A percentile compares a stretch with the other conserved stretches of the same genome.
These are phyloP conservation scores for Sporisorium iseilematis-ciliati DNA, from an alignment of 1,284 basidiomycete genomes.

Conservation along the genomic window DNA sequence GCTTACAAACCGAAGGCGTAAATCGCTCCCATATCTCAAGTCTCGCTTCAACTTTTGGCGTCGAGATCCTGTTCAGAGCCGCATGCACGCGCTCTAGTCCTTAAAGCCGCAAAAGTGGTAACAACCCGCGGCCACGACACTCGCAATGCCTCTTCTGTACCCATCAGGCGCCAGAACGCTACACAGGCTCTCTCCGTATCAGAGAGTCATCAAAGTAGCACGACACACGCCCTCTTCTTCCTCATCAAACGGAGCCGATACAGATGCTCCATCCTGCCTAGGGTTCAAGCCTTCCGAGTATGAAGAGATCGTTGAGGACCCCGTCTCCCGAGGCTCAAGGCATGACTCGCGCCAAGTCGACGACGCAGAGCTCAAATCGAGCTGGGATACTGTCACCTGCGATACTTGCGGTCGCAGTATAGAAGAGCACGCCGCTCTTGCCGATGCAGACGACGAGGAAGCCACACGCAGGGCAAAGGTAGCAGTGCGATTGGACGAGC, in stretches of 20 bases:
- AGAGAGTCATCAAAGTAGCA: constrained; percentile 44
- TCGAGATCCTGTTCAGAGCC: neutral
- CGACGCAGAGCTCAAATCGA: constrained; percentile 24
- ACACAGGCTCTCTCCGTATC: constrained; percentile 34
- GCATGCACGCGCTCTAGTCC: neutral
- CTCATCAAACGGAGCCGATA: neutral
- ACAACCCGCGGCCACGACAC: neutral
- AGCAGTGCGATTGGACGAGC: constrained; percentile 84
- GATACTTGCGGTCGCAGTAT: constrained; percentile 79
- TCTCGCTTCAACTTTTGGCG: too few relatives aligned
- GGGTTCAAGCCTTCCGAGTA: constrained; percentile 45
- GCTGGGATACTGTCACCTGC: constrained; percentile 39
- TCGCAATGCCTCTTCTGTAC: constrained; percentile 39
- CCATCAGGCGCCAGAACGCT: constrained; percentile 36
- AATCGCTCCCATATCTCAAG: too few relatives aligned
- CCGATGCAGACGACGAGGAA: constrained; percentile 68
- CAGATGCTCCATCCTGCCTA: constrained; percentile 16
- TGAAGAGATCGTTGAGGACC: constrained; percentile 36
- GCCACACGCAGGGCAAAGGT: constrained; percentile 77
- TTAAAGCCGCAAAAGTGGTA: constrained; percentile 6
- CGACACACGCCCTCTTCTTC: constrained; percentile 34
- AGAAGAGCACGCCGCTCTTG: constrained; percentile 77
- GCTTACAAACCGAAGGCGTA: too few relatives aligned
- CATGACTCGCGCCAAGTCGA: constrained; percentile 29
- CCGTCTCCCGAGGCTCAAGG: constrained; percentile 23